These are phyloP conservation scores for Oldenlandia corymbosa DNA, from an alignment of 257 asterid genomes.

Conservation along the genomic window DNA sequence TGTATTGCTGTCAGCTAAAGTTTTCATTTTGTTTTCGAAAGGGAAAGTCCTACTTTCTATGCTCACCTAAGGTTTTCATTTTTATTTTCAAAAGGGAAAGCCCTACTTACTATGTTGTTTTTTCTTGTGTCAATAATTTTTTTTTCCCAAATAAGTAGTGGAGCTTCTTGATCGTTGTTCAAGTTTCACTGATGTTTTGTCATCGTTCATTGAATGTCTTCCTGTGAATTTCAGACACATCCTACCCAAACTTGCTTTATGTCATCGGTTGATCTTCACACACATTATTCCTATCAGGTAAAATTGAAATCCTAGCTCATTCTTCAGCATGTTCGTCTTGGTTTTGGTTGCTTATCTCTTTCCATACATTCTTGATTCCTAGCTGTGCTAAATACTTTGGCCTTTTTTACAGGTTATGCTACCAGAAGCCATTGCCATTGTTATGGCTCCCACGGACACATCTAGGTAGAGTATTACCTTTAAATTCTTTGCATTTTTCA, in stretches of 20 bases:
- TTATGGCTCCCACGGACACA: conserved; percentile 92
- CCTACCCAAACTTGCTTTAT: conserved; percentile 97
- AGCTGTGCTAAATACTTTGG: background rate
- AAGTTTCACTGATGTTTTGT: background rate
- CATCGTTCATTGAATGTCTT: background rate
- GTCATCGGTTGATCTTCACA: conserved; percentile 98
- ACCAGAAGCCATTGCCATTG: conserved; percentile 93
- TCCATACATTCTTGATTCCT: background rate
- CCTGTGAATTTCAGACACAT: conserved; percentile 79
- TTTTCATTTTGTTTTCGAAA: background rate
- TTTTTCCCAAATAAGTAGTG: too few relatives aligned
- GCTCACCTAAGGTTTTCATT: background rate
- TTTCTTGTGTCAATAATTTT: too few relatives aligned
- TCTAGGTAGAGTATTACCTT: conserved; percentile 22
- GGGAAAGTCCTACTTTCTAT: background rate
- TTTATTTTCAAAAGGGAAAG: too few relatives aligned
- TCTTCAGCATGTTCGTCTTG: background rate
- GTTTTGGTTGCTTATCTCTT: background rate
- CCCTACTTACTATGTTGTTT: too few relatives aligned
- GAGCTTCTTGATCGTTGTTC: background rate
- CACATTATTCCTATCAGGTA: conserved; percentile 99
- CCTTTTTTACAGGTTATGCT: conserved; percentile 66
- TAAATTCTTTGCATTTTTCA: conserved; percentile 1
- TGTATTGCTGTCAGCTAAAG: too few relatives aligned
- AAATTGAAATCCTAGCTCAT: background rate